Evolutionary conservation across 1,139 yeast genomes (phyloP), one percentile per base, ranked within the genome.

Genomic region (Debaryomycetaceae sp.): DNA sequence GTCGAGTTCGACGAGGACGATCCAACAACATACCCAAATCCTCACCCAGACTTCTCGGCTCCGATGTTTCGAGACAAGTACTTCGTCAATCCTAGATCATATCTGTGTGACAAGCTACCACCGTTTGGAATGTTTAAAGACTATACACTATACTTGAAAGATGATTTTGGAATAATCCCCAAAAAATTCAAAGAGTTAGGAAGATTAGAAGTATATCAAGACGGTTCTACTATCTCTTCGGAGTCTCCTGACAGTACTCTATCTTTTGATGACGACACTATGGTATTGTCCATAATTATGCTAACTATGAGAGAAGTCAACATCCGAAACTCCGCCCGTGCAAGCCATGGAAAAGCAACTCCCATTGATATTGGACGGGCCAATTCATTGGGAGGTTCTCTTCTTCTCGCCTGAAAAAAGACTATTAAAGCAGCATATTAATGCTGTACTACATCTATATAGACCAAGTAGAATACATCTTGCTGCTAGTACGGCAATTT

Each of bases 71-170:
- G 43, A 5, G 52, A 51, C 29, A 36, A 9, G 11, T 5, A 9
- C 4, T 18, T 13, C 7, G 14, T 5, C 33, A 22, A 6, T 8
- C 17, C 31, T 24, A 22, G 22, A 28, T 19, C 64, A 58, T 43
- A 54, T 67, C 11, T 67, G 73, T 22, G 26, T 14, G 53, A 56
- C 42, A 52, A 62, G 19, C 44, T 61, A 37, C 78, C 77, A 0
- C 76, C 76, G 1, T 71, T 72, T 53, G 75, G 74, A 1, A 47
- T 51, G 3, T 65, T 61, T 37, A 58, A 54, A 37, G 73, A 70
- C 42, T 47, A 65, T 0, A 36, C 58, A n/a, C 39, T 53, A n/a
- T 62, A 60, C 39, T 41, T 43, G 13, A 47, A 49, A 5, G 41
- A 44, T 5, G 35, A 44, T 17, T 33, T 63, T 1, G 39, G 8